Base-by-base conservation (phyloP, 1,284 basidiomycete genomes). In the Cryptococcus jaspeensis region DNA sequence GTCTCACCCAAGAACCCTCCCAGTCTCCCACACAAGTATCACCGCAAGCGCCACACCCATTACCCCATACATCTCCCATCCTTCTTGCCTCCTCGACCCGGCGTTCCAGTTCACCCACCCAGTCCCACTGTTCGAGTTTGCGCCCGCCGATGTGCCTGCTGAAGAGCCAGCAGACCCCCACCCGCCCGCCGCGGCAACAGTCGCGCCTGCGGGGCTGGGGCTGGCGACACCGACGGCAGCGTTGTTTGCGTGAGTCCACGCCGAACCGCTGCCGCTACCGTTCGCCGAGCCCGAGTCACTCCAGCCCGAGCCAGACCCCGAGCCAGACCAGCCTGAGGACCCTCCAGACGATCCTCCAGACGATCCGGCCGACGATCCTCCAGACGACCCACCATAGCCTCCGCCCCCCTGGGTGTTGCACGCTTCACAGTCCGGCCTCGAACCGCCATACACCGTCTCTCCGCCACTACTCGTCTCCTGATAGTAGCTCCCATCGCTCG, bases 201-300 rank as follows among this genome's bases (percentile, higher is more conserved):
- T 38, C 38, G 38, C 56, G 51, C 41, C 44, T 41, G 4, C 39
- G 9, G 22, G 13, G 5, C 47, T 48, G 39, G 44, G 32, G 9
- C 42, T 13, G 6, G 22, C 46, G 4, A 53, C 51, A 11, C 42
- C 58, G 35, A 52, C 47, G 28, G 50, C 50, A 23, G 38, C 46
- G 52, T 50, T 51, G 37, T 22, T 42, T 2, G 52, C 32, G 45
- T 66, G 66, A 5, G 62, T 66, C 66, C 66, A 66, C n/a, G 64
- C 64, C 15, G 55, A 45, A 22, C 52, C 57, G 15, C 50, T 38
- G 16, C 37, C 56, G 16, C 39, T 35, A 39, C 35, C 22, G 18
- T 20, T 48, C 18, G 13, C 32, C 18, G 22, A 11, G 11, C 28
- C 41, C 35, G 56, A 22, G 6, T 39, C 40, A n/a, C 51, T 49